Conservation (phyloP, 768 basidiomycete species). For the Rhodocollybia butyracea region DNA sequence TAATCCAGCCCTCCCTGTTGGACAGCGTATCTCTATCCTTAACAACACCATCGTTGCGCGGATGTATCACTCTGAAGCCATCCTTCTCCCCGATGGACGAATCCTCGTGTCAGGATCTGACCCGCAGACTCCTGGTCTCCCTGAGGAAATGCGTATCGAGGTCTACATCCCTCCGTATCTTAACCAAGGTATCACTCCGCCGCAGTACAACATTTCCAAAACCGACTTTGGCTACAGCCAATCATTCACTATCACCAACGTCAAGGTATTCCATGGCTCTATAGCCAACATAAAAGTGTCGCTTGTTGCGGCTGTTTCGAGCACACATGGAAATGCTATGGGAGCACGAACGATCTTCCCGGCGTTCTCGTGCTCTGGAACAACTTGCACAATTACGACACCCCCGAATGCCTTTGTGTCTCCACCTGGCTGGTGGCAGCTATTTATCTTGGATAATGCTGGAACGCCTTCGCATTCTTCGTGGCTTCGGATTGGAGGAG, state of each 20-base stretch:
- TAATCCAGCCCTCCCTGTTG: slow-evolving; percentile 57
- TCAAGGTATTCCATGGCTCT: slow-evolving; percentile 41
- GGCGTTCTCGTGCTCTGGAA: slow-evolving; percentile 63
- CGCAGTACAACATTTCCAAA: slow-evolving; percentile 51
- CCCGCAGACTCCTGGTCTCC: slow-evolving; percentile 57
- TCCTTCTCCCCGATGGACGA: slow-evolving; percentile 70
- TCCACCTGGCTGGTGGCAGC: slow-evolving; percentile 75
- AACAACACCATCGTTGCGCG: slow-evolving; percentile 68
- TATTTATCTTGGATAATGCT: slow-evolving; percentile 76
- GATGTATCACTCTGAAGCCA: slow-evolving; percentile 68
- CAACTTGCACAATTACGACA: slow-evolving; percentile 72
- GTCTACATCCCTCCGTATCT: slow-evolving; percentile 90
- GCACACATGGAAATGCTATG: slow-evolving; percentile 78
- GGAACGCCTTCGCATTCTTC: slow-evolving; percentile 66
- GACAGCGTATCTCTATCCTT: slow-evolving; percentile 64
- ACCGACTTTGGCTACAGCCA: slow-evolving; percentile 65
- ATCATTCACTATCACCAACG: slow-evolving; percentile 48
- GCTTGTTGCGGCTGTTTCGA: slow-evolving; percentile 68
- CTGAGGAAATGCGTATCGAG: slow-evolving; percentile 79
- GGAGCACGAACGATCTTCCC: slow-evolving; percentile 73
- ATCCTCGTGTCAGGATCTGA: slow-evolving; percentile 77
- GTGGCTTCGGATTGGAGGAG: slow-evolving; percentile 79
- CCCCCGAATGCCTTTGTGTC: slow-evolving; percentile 67
- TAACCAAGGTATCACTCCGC: slow-evolving; percentile 57
- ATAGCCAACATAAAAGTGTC: slow-evolving; percentile 50